These are phyloP conservation scores for Bipolaris gigantea DNA, from an alignment of 2,329 filamentous ascomycete species.

Conservation along the genomic window DNA sequence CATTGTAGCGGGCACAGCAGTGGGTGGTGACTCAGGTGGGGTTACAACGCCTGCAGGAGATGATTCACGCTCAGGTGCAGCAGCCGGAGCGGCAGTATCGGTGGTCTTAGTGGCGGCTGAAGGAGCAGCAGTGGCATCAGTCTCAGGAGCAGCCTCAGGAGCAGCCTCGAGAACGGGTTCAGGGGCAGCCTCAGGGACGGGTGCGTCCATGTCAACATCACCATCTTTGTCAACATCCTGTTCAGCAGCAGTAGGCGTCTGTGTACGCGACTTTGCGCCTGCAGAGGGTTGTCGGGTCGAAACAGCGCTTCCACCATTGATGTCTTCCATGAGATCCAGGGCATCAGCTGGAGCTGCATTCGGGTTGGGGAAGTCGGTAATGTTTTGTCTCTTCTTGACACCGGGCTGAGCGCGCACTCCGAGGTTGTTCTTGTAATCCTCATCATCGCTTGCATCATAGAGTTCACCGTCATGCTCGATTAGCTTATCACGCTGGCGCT, in stretches of 20 bases:
- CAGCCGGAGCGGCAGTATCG: slow-evolving; percentile 15
- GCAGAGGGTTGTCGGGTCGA: slow-evolving; percentile 35
- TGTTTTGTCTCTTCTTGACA: slow-evolving; percentile 56
- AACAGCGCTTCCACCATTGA: slow-evolving; percentile 38
- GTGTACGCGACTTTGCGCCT: slow-evolving; percentile 28
- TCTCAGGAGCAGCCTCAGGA: slow-evolving; percentile 1
- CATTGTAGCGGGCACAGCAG: slow-evolving; percentile 19
- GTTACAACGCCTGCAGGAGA: slow-evolving; percentile 41
- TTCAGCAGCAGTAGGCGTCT: slow-evolving; percentile 32
- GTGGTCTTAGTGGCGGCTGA: background rate
- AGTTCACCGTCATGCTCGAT: slow-evolving; percentile 78
- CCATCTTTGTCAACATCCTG: slow-evolving; percentile 37
- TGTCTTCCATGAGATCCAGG: slow-evolving; percentile 28
- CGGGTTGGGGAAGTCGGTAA: slow-evolving; percentile 63
- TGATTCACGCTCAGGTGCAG: slow-evolving; percentile 23
- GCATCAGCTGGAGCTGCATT: slow-evolving; percentile 45
- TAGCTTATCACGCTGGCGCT: slow-evolving; percentile 79
- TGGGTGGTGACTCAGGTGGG: slow-evolving; percentile 41
- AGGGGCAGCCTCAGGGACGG: slow-evolving; percentile 11
- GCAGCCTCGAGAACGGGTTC: slow-evolving; percentile 13
- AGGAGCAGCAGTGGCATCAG: background rate
- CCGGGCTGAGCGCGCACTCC: slow-evolving; percentile 65
- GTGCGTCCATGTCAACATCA: slow-evolving; percentile 43
- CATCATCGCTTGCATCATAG: slow-evolving; percentile 75
- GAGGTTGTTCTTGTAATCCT: slow-evolving; percentile 74